Evolutionary conservation across 805 yeast genomes (phyloP).

Genomic region (Spathaspora hagerdaliae): DNA sequence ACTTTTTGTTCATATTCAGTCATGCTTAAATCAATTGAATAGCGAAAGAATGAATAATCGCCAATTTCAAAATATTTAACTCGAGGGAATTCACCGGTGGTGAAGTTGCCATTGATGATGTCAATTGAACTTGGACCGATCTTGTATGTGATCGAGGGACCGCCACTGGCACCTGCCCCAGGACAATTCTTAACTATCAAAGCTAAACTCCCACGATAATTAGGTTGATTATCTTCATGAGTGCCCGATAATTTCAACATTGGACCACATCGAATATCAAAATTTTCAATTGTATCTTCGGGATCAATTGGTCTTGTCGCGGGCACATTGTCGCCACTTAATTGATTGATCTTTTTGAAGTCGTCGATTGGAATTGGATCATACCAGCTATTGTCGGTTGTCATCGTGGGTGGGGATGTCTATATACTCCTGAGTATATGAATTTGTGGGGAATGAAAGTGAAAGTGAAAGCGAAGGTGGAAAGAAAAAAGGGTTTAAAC

Average conservation of each 20-base stretch:
- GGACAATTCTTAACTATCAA: slow-evolving; percentile 51
- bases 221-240: slow-evolving; percentile 41
- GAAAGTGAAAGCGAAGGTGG: too few species aligned
- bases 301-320: slow-evolving; percentile 20
- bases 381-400: slow-evolving; percentile 4
- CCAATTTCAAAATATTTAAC: slow-evolving; percentile 39
- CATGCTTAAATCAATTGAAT: slow-evolving; percentile 48
- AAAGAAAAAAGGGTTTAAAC: too few species aligned
- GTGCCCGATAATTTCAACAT: slow-evolving; percentile 64
- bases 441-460: too few species aligned
- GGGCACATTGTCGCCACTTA: slow-evolving; percentile 21
- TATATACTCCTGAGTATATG: too few species aligned
- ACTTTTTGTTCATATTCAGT: slow-evolving; percentile 53
- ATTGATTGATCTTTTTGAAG: slow-evolving; percentile 23
- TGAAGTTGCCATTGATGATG: neutral
- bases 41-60: slow-evolving; percentile 64
- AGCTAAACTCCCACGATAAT: slow-evolving; percentile 68
- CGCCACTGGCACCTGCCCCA: slow-evolving; percentile 4
- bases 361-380: slow-evolving; percentile 25
- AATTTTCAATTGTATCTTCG: slow-evolving; percentile 17
- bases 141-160: slow-evolving; percentile 28
- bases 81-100: slow-evolving; percentile 45
- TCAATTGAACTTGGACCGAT: slow-evolving; percentile 30
- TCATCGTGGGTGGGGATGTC: too few species aligned
- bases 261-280: slow-evolving; percentile 74